Percentiles rank a stretch among this genome's conserved stretches.
These are phyloP conservation scores for Pseudevernia furfuracea DNA, from an alignment of 495 filamentous ascomycete genomes.

Conservation along the genomic window DNA sequence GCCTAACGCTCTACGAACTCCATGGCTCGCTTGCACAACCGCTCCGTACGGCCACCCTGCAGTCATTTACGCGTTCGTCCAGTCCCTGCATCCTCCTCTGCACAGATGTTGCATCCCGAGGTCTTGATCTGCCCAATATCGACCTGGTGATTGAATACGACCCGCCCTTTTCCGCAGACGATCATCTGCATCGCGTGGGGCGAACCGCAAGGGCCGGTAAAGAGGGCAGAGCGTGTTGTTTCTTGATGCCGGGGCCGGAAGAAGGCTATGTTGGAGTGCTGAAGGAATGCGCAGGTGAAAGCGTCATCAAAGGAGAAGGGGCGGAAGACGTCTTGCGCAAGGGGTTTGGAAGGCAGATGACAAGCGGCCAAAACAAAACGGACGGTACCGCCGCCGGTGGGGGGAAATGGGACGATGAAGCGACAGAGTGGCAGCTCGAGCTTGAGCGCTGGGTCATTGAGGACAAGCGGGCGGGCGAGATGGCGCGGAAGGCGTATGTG, in stretches of 20 bases:
- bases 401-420: conserved; percentile 57
- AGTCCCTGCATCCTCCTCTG: conserved; percentile 76
- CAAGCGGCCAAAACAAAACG: conserved; percentile 28
- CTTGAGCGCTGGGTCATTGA: conserved; percentile 64
- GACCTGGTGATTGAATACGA: conserved; percentile 94
- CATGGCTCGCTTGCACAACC: conserved; percentile 91
- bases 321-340: conserved; percentile 55
- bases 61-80: conserved; percentile 56
- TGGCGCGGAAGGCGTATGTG: conserved; percentile 75
- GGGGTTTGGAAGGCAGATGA: conserved; percentile 45
- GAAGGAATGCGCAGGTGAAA: conserved; percentile 49
- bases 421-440: conserved; percentile 71
- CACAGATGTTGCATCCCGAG: conserved; percentile 90
- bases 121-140: conserved; percentile 87
- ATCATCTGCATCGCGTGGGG: conserved; percentile 90
- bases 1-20: conserved; percentile 69
- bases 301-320: conserved; percentile 46
- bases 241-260: conserved; percentile 82
- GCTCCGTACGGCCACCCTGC: conserved; percentile 74
- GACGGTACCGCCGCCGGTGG: conserved; percentile 28
- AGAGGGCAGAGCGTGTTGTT: conserved; percentile 77
- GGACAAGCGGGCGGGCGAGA: conserved; percentile 53
- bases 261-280: conserved; percentile 81
- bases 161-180: conserved; percentile 79
- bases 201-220: conserved; percentile 90